Evolutionary conservation across 2,329 filamentous ascomycete genomes (phyloP).

Genomic region (Lomentospora prolificans): DNA sequence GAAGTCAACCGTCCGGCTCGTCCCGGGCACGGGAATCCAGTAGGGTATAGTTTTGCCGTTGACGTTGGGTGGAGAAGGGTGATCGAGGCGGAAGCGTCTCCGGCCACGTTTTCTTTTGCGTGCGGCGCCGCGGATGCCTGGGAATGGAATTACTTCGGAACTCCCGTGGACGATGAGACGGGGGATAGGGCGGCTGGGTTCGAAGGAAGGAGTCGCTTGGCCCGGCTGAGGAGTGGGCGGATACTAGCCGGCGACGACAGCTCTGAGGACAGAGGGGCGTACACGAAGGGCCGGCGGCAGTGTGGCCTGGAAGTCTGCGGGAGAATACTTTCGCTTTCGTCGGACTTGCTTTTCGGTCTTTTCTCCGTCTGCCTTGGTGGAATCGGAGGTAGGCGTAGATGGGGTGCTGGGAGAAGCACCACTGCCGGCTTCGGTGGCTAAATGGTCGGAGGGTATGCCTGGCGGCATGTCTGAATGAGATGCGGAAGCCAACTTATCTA

Average conservation of each 20-base stretch:
- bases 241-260: background rate
- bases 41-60: background rate
- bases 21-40: background rate
- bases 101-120: background rate
- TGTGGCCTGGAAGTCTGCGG: background rate
- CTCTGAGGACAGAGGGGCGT: background rate
- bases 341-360: too few relatives aligned
- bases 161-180: background rate
- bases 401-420: background rate
- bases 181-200: background rate
- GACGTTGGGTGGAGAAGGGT: background rate
- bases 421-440: background rate
- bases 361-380: too few relatives aligned
- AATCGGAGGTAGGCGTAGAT: too few relatives aligned
- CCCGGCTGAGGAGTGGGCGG: background rate
- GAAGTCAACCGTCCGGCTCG: background rate
- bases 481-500: too few relatives aligned
- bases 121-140: background rate
- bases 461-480: background rate
- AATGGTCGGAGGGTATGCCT: background rate
- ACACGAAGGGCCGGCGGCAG: background rate
- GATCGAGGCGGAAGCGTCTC: background rate
- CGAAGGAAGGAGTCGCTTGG: background rate
- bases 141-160: background rate
- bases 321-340: background rate